A percentile compares a stretch with the other conserved stretches of the same genome.
Evolutionary conservation across 2,329 filamentous ascomycete genomes (phyloP).

Genomic region (Neonectria punicea): DNA sequence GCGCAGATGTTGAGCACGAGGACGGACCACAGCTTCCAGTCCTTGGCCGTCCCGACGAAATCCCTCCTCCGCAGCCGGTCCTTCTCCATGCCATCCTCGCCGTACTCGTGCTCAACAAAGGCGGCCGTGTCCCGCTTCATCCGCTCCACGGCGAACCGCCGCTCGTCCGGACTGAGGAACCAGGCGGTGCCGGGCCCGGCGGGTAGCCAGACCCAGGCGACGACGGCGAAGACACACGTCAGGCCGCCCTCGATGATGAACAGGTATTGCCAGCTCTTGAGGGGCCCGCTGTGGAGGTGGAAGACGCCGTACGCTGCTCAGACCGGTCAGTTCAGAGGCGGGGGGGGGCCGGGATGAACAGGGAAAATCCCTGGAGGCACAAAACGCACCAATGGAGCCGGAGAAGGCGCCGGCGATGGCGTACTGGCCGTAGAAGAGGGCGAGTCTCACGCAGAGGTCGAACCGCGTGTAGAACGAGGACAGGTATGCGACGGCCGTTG

Average conservation of each 20-base stretch:
- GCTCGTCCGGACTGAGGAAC: slow-evolving; percentile 39
- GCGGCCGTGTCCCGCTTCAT: slow-evolving; percentile 39
- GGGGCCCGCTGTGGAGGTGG: slow-evolving; percentile 35
- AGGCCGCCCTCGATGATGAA: slow-evolving; percentile 74
- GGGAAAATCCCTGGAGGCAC: neutral
- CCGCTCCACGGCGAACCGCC: slow-evolving; percentile 34
- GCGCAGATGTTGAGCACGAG: slow-evolving; percentile 41
- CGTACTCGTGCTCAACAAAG: slow-evolving; percentile 40
- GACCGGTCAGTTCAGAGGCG: slow-evolving; percentile 8
- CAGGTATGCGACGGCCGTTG: slow-evolving; percentile 42
- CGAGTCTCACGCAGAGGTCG: slow-evolving; percentile 40
- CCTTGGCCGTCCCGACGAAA: slow-evolving; percentile 41
- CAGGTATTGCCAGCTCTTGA: slow-evolving; percentile 73
- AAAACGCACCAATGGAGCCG: slow-evolving; percentile 39
- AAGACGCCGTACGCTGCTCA: slow-evolving; percentile 42
- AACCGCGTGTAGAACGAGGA: slow-evolving; percentile 42
- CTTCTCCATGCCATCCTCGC: slow-evolving; percentile 39
- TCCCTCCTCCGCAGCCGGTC: slow-evolving; percentile 38
- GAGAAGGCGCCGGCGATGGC: slow-evolving; percentile 43
- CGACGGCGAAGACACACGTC: slow-evolving; percentile 43
- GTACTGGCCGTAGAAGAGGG: slow-evolving; percentile 45
- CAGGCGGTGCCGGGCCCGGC: slow-evolving; percentile 40
- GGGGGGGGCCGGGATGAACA: neutral
- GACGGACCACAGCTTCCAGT: slow-evolving; percentile 44
- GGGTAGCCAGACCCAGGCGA: slow-evolving; percentile 41